Conservation (phyloP, 331 rosid genomes). For the Pyrus hybrid region DNA sequence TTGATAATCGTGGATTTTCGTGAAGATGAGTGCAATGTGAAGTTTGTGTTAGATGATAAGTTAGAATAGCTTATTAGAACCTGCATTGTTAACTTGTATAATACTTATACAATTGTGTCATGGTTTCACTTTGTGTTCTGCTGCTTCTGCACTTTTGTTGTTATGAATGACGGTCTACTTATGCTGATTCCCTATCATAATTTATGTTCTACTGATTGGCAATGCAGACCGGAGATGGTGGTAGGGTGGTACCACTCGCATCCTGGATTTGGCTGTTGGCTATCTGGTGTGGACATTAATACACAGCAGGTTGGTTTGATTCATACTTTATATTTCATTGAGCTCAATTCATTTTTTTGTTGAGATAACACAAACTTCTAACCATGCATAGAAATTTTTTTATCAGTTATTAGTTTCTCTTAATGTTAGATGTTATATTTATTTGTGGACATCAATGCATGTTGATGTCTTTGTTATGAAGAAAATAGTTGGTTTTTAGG, state of each 20-base stretch:
- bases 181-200: background rate
- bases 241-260: conserved; percentile 99
- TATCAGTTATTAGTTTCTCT: background rate
- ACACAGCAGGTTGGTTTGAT: conserved; percentile 72
- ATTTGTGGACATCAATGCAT: background rate
- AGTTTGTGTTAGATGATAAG: background rate
- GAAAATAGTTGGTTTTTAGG: too few species aligned
- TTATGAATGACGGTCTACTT: background rate
- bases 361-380: background rate
- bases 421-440: background rate
- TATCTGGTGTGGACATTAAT: conserved; percentile 95
- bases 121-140: background rate
- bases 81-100: background rate
- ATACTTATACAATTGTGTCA: background rate
- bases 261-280: conserved; percentile 99
- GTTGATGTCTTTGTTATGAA: background rate
- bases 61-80: background rate
- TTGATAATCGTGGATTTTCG: background rate
- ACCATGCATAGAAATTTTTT: background rate
- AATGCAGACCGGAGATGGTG: conserved; percentile 95
- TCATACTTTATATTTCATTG: background rate
- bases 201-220: background rate
- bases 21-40: background rate
- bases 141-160: background rate
- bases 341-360: background rate